phyloP scores from a whole-genome alignment of 257 asterid species.

The Solanum virginianum region DNA sequence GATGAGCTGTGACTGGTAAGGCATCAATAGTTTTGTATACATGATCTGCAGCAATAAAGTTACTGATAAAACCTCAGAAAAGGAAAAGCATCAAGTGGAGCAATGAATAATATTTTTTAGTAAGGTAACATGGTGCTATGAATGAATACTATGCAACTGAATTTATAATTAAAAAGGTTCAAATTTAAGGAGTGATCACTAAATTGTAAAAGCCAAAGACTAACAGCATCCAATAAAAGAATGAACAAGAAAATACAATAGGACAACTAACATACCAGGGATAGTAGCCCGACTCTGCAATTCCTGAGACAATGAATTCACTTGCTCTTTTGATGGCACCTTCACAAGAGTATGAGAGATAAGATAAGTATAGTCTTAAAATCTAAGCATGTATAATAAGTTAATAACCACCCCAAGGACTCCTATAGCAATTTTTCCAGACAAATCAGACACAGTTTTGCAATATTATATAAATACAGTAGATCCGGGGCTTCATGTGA shows the following conservation, averaged over 20 bases:
- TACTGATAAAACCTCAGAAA: background rate
- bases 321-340: conserved; percentile 97
- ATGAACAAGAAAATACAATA: background rate
- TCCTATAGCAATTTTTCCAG: background rate
- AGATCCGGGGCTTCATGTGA: background rate
- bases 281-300: conserved; percentile 77
- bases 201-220: background rate
- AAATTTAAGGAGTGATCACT: background rate
- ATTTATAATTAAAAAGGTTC: background rate
- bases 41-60: conserved; percentile 52
- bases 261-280: conserved; percentile 51
- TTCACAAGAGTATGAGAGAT: conserved; percentile 7
- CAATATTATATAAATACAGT: background rate
- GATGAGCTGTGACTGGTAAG: conserved; percentile 73
- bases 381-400: background rate
- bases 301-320: conserved; percentile 74
- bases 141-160: background rate
- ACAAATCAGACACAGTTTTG: background rate
- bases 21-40: conserved; percentile 75
- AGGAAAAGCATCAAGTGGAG: background rate
- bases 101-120: background rate
- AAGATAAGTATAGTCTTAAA: background rate
- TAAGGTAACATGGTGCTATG: background rate
- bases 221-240: background rate
- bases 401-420: background rate